These are phyloP conservation scores for Fusarium nygamai DNA, from an alignment of 2,329 filamentous ascomycete species.

Conservation along the genomic window DNA sequence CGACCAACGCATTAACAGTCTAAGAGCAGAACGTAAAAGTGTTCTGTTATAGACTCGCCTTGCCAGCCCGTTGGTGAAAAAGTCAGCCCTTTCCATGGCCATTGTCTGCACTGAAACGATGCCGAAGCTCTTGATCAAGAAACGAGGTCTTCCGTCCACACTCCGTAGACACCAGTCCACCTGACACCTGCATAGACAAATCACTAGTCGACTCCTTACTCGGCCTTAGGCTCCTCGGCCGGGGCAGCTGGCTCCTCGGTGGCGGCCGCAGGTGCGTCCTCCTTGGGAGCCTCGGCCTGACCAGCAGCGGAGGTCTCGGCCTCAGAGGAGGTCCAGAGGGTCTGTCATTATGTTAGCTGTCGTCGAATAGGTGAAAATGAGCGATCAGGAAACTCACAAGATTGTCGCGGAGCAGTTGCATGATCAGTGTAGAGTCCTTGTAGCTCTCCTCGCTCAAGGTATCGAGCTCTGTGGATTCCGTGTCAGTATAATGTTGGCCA, in stretches of 20 bases:
- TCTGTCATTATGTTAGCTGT: slow-evolving; percentile 64
- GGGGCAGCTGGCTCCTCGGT: slow-evolving; percentile 65
- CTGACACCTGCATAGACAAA: slow-evolving; percentile 53
- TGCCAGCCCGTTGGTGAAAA: slow-evolving; percentile 52
- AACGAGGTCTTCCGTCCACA: slow-evolving; percentile 69
- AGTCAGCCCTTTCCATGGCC: slow-evolving; percentile 50
- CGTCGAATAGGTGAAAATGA: neutral
- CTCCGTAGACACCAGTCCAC: slow-evolving; percentile 71
- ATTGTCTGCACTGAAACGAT: slow-evolving; percentile 59
- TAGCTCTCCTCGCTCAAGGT: slow-evolving; percentile 98
- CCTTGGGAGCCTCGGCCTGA: slow-evolving; percentile 60
- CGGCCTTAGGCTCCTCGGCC: slow-evolving; percentile 75
- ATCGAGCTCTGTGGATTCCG: slow-evolving; percentile 77
- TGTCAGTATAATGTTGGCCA: neutral
- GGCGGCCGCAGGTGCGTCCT: slow-evolving; percentile 61
- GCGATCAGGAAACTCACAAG: slow-evolving; percentile 67
- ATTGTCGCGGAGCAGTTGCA: slow-evolving; percentile 98
- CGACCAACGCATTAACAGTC: slow-evolving; percentile 64
- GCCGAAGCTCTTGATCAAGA: slow-evolving; percentile 59
- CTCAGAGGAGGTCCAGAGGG: slow-evolving; percentile 99
- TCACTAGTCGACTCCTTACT: slow-evolving; percentile 57
- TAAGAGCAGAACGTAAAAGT: slow-evolving; percentile 64
- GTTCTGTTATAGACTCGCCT: slow-evolving; percentile 55
- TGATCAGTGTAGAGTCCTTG: slow-evolving; percentile 98
- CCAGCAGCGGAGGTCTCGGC: slow-evolving; percentile 78